phyloP scores from a whole-genome alignment of 345 rosid genomes.

The Viola odorata region DNA sequence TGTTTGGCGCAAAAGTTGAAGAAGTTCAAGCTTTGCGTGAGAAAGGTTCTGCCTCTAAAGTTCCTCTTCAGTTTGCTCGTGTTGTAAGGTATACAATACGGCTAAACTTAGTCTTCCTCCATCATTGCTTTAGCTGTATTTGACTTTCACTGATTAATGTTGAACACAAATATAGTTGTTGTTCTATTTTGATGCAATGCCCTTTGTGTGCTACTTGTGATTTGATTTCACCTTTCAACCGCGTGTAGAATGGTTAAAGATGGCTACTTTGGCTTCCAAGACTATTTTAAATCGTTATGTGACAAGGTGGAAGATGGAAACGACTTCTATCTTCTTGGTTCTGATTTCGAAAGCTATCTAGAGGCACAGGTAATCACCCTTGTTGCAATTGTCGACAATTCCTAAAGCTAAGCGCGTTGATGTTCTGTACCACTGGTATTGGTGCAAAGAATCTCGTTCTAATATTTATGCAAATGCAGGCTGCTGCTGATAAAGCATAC shows the following conservation, averaged over 20 bases:
- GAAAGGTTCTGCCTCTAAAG: constrained; percentile 23
- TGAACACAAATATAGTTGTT: no score
- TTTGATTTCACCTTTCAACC: neutral
- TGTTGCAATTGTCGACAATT: neutral
- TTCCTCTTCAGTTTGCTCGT: constrained; percentile 45
- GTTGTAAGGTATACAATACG: constrained; percentile 34
- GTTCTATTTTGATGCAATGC: no score
- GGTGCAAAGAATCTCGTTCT: neutral
- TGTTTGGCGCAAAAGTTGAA: constrained; percentile 37
- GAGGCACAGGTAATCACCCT: constrained; percentile 36
- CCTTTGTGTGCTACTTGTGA: neutral
- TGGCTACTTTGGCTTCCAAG: constrained; percentile 36
- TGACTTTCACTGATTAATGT: no score
- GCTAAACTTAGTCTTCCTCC: no score
- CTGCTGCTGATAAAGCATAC: constrained; percentile 43
- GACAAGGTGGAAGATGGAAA: constrained; percentile 32
- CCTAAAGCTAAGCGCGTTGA: neutral
- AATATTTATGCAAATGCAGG: constrained; percentile 22
- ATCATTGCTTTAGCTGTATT: no score
- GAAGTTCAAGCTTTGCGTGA: constrained; percentile 36
- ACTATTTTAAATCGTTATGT: constrained; percentile 35
- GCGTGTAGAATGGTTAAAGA: constrained; percentile 35
- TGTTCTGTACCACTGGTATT: neutral
- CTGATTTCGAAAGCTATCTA: constrained; percentile 35
- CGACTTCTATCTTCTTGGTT: constrained; percentile 37